Percentiles rank a stretch among this genome's conserved stretches.
phyloP scores from a whole-genome alignment of 176 grass and related monocot species.

The Carex cristatella region DNA sequence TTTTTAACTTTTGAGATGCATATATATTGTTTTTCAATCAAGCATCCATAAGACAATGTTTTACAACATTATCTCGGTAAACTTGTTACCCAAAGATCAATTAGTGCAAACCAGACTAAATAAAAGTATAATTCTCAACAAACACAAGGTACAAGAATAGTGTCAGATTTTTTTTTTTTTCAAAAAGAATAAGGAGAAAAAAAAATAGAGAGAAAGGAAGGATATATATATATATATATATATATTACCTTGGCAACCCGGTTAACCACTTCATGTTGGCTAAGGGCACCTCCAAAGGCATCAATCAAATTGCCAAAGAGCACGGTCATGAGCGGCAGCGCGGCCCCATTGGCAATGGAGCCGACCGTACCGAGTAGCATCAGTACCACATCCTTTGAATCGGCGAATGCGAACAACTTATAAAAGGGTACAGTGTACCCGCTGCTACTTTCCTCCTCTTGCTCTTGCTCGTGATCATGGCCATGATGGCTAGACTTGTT shows the following conservation, averaged over 20 bases:
- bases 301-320: slow-evolving; percentile 76
- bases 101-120: not conserved
- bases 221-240: not conserved
- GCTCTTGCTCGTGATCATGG: slow-evolving; percentile 3
- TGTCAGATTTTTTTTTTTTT: not conserved
- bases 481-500: not conserved
- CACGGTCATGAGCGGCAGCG: slow-evolving; percentile 89
- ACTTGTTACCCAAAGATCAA: not conserved
- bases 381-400: slow-evolving; percentile 53
- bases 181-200: not conserved
- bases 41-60: not conserved
- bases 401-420: slow-evolving; percentile 82
- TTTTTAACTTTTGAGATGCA: not conserved
- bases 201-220: not conserved
- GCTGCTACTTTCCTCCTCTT: slow-evolving; percentile 2
- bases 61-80: not conserved
- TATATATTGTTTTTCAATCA: not conserved
- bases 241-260: slow-evolving; percentile 59
- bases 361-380: slow-evolving; percentile 70
- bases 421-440: slow-evolving; percentile 61
- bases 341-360: slow-evolving; percentile 70
- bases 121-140: not conserved
- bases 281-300: slow-evolving; percentile 69
- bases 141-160: not conserved
- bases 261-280: slow-evolving; percentile 45